phyloP scores from a whole-genome alignment of 176 grass and related monocot species.

The Oryza punctata region DNA sequence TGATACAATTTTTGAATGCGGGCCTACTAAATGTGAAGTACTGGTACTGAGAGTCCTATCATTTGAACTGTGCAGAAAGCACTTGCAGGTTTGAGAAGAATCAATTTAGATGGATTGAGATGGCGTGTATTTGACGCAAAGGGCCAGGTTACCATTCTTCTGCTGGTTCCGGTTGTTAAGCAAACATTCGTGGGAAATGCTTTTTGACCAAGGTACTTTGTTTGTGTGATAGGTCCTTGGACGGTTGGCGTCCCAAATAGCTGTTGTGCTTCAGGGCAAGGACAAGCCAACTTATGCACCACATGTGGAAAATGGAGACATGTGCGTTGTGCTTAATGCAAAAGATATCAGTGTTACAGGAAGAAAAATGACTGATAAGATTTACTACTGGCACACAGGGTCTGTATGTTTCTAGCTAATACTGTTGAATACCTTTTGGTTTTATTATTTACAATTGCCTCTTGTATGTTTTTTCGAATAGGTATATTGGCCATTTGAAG shows the following conservation, averaged over 20 bases:
- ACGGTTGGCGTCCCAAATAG: conserved; percentile 83
- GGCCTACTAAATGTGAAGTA: neutral
- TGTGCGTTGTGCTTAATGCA: conserved; percentile 94
- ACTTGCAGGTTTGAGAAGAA: conserved; percentile 88
- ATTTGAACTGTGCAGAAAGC: conserved; percentile 71
- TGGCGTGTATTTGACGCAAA: conserved; percentile 99
- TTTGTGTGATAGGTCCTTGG: conserved; percentile 70
- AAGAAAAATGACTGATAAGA: conserved; percentile 92
- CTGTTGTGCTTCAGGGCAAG: conserved; percentile 88
- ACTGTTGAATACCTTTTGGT: neutral
- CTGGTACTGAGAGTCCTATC: neutral
- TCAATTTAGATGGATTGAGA: conserved; percentile 80
- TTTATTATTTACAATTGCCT: conserved; percentile 15
- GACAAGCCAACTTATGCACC: conserved; percentile 94
- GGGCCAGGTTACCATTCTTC: conserved; percentile 61
- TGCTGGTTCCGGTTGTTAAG: neutral
- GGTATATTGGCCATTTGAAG: conserved; percentile 87
- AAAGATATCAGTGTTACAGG: conserved; percentile 88
- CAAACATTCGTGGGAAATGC: neutral
- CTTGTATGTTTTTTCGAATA: conserved; percentile 21
- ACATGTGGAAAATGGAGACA: conserved; percentile 86
- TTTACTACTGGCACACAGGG: conserved; percentile 98
- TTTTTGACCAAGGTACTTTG: conserved; percentile 6
- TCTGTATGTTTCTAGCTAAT: conserved; percentile 1
- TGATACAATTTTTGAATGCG: neutral